Conservation (phyloP, 805 yeast genomes). For the Kodamaea hsintzibuensis region DNA sequence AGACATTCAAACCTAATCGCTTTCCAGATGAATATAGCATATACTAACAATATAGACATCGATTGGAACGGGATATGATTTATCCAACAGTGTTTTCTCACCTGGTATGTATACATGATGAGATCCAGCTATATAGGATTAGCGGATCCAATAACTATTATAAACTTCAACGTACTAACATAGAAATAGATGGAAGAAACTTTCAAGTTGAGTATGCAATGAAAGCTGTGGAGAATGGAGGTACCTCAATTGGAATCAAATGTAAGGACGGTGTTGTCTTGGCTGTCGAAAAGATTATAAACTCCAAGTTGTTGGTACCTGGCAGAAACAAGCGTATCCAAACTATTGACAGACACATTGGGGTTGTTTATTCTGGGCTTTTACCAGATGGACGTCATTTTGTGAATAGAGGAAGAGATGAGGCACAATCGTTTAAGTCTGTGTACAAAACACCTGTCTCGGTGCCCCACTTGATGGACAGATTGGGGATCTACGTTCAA, state of each 20-base stretch:
- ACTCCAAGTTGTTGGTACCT: slow-evolving; percentile 86
- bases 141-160: no score
- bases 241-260: slow-evolving; percentile 91
- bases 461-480: slow-evolving; percentile 78
- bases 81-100: slow-evolving; percentile 92
- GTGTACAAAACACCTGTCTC: slow-evolving; percentile 76
- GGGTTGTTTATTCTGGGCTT: slow-evolving; percentile 92
- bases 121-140: no score
- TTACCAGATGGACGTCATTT: slow-evolving; percentile 96
- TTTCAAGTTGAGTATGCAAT: slow-evolving; percentile 98
- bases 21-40: no score
- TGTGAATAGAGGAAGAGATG: slow-evolving; percentile 90
- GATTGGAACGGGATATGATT: slow-evolving; percentile 98
- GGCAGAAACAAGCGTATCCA: slow-evolving; percentile 89
- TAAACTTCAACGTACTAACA: slow-evolving; percentile 47
- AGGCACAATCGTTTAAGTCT: slow-evolving; percentile 75
- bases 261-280: slow-evolving; percentile 93
- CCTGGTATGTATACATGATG: slow-evolving; percentile 48
- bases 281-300: slow-evolving; percentile 92
- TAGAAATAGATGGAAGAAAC: slow-evolving; percentile 73
- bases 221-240: slow-evolving; percentile 97
- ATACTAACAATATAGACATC: slow-evolving; percentile 57
- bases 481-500: slow-evolving; percentile 89
- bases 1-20: not conserved
- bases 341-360: slow-evolving; percentile 89